Conservation (phyloP, 2,329 filamentous ascomycete genomes). For the Lachnellula arida region DNA sequence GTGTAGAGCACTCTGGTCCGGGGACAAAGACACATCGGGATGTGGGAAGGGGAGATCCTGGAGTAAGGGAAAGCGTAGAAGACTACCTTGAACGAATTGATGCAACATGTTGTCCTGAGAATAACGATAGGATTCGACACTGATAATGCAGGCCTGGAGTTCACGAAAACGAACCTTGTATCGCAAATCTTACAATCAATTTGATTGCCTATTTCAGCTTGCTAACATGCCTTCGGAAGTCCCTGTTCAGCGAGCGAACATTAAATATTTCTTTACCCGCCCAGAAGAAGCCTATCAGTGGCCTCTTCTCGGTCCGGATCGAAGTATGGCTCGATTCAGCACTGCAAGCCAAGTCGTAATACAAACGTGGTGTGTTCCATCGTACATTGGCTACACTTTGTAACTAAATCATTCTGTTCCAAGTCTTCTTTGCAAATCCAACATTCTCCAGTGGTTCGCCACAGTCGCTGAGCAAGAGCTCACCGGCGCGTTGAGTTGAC, state of each 20-base stretch:
- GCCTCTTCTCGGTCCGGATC: background rate
- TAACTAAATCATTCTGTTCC: too few species aligned
- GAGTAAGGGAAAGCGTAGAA: background rate
- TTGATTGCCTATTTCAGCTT: background rate
- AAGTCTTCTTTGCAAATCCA: too few species aligned
- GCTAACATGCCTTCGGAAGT: background rate
- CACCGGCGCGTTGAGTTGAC: too few species aligned
- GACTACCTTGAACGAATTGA: background rate
- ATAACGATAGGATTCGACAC: background rate
- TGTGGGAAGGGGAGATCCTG: background rate
- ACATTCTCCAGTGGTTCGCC: too few species aligned
- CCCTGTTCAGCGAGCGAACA: background rate
- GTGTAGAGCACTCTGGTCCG: slow-evolving; percentile 1
- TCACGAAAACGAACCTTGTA: background rate
- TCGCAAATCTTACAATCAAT: background rate
- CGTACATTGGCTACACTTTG: too few species aligned
- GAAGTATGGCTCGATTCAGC: background rate
- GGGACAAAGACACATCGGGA: background rate
- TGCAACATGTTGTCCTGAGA: background rate
- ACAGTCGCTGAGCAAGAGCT: too few species aligned
- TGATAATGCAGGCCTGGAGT: background rate
- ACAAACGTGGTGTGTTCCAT: too few species aligned
- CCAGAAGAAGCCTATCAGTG: background rate
- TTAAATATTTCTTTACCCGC: background rate
- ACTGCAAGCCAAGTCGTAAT: too few species aligned